Evolutionary conservation across 345 rosid species (phyloP).

Genomic region (Salix suchowensis): DNA sequence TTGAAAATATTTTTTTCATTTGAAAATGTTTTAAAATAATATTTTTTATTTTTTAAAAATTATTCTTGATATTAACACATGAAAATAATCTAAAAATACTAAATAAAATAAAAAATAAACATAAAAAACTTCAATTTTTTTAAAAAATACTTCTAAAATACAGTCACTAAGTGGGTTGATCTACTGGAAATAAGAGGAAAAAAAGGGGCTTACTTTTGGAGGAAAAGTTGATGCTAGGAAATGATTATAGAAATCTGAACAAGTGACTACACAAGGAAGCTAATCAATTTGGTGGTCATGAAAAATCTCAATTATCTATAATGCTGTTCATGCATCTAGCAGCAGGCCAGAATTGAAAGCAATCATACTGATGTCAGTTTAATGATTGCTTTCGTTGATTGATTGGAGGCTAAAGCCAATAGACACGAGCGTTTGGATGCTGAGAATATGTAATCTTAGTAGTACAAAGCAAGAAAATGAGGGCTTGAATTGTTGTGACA

Average conservation of each 20-base stretch:
- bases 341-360: not conserved
- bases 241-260: not conserved
- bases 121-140: too few species aligned
- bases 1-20: too few species aligned
- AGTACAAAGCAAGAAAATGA: not conserved
- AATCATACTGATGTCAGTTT: not conserved
- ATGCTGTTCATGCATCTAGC: not conserved
- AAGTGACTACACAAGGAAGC: not conserved
- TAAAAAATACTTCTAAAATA: too few species aligned
- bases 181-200: not conserved
- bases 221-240: not conserved
- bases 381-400: not conserved
- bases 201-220: not conserved
- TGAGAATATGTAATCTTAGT: not conserved
- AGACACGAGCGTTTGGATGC: not conserved
- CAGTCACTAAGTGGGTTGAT: not conserved
- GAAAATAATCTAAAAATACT: too few species aligned
- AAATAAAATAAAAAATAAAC: too few species aligned
- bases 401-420: not conserved
- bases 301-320: not conserved
- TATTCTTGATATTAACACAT: too few species aligned
- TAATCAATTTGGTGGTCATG: not conserved
- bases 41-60: too few species aligned
- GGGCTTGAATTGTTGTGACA: not conserved
- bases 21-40: too few species aligned